Percentiles rank a stretch among this genome's conserved stretches.
Conservation (phyloP, 805 yeast species). For the Saturnispora sekii region DNA sequence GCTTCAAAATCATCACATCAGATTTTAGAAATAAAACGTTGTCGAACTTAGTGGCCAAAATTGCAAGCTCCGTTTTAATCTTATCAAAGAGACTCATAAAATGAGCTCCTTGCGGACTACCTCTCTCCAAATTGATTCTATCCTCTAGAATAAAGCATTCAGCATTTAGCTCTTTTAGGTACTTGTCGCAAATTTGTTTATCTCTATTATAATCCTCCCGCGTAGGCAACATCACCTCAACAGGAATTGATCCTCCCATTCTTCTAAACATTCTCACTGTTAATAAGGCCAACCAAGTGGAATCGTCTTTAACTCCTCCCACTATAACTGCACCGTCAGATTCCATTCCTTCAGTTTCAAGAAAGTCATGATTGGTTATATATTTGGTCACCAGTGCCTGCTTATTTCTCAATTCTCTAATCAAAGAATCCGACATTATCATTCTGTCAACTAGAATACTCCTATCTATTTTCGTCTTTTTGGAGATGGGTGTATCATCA, state of each 20-base stretch:
- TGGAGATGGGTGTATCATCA: not conserved
- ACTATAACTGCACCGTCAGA: conserved; percentile 53
- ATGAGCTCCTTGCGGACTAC: conserved; percentile 22
- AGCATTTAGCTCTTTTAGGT: conserved; percentile 42
- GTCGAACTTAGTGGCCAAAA: conserved; percentile 36
- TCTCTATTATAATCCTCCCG: conserved; percentile 31
- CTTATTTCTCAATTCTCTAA: conserved; percentile 6
- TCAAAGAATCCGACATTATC: conserved; percentile 4
- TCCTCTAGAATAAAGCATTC: conserved; percentile 47
- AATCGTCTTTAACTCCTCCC: conserved; percentile 46
- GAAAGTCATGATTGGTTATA: not conserved
- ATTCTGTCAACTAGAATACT: not conserved
- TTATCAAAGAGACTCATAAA: conserved; percentile 33
- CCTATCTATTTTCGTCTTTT: not conserved
- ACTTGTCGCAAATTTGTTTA: conserved; percentile 37
- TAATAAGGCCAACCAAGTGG: conserved; percentile 49
- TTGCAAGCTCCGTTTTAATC: conserved; percentile 30
- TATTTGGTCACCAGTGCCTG: conserved; percentile 4
- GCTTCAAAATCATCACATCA: conserved; percentile 34
- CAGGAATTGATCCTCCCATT: conserved; percentile 36
- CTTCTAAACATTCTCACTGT: conserved; percentile 42
- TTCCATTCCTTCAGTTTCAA: not conserved
- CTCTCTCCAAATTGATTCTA: conserved; percentile 31
- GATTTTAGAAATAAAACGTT: conserved; percentile 37
- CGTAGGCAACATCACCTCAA: conserved; percentile 37